Conservation (phyloP, 2,329 filamentous ascomycete genomes). For the Beauveria australis region DNA sequence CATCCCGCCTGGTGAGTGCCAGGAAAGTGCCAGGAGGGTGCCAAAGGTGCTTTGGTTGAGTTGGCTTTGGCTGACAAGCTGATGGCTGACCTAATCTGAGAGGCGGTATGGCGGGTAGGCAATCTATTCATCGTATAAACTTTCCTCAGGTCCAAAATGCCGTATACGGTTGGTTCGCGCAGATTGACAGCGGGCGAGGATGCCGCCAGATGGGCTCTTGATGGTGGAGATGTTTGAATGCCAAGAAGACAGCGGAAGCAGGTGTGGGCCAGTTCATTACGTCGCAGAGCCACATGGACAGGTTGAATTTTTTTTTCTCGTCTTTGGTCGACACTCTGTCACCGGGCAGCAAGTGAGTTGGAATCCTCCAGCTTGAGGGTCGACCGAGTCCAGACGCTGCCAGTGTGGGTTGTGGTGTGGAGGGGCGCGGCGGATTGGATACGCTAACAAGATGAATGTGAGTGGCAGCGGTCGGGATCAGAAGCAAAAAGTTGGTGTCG, state of each 20-base stretch:
- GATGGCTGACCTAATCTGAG: not conserved
- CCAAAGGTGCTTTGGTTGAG: not conserved
- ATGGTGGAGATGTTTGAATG: not conserved
- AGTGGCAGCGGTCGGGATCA: not conserved
- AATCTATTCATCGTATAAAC: not conserved
- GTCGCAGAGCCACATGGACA: constrained; percentile 1
- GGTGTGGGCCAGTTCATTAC: constrained; percentile 1
- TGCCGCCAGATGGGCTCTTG: not conserved
- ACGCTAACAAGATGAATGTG: not conserved
- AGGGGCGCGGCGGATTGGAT: not conserved
- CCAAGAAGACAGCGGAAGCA: not conserved
- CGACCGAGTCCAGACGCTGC: constrained; percentile 7
- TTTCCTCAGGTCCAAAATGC: not conserved
- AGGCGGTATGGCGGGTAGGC: not conserved
- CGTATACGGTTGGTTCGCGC: not conserved
- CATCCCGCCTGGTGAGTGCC: not conserved
- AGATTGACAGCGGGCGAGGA: not conserved
- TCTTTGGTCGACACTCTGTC: not conserved
- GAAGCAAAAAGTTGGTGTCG: not conserved
- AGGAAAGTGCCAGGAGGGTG: not conserved
- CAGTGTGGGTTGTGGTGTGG: constrained; percentile 3
- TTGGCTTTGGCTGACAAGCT: not conserved
- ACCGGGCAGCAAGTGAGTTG: not conserved
- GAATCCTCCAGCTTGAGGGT: not conserved
- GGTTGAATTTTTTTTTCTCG: not conserved